A percentile compares a stretch with the other conserved stretches of the same genome.
Conservation (phyloP, 2,329 filamentous ascomycete genomes). For the Stenocarpella maydis region DNA sequence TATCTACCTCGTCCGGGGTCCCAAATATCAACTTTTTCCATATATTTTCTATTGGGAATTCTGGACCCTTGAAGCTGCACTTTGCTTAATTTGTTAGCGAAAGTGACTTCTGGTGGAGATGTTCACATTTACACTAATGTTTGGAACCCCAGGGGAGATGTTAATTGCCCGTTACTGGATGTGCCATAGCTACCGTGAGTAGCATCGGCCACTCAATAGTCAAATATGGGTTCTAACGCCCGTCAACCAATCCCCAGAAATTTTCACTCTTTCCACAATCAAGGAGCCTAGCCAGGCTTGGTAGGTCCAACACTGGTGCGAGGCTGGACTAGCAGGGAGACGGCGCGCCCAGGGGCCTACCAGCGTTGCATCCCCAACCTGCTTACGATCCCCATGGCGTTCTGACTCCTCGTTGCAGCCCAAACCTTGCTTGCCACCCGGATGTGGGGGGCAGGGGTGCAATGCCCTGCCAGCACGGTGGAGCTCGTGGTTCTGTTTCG, state of each 20-base stretch:
- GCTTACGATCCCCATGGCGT: slow-evolving; percentile 19
- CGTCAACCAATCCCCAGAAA: not conserved
- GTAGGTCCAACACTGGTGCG: slow-evolving; percentile 6
- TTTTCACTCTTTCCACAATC: slow-evolving; percentile 15
- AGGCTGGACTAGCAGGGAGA: slow-evolving; percentile 18
- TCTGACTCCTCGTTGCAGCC: not conserved
- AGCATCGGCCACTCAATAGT: not conserved
- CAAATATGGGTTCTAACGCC: too few relatives aligned
- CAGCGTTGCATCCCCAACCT: slow-evolving; percentile 10
- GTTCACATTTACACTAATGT: too few relatives aligned
- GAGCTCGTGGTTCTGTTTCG: slow-evolving; percentile 18
- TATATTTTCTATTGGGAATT: too few relatives aligned
- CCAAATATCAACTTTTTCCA: too few relatives aligned
- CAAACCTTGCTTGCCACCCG: slow-evolving; percentile 27
- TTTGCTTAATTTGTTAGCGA: too few relatives aligned
- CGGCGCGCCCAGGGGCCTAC: slow-evolving; percentile 13
- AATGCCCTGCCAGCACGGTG: not conserved
- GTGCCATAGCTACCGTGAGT: not conserved
- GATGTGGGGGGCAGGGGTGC: slow-evolving; percentile 9
- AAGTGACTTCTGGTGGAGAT: too few relatives aligned
- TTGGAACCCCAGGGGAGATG: too few relatives aligned
- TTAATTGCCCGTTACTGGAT: slow-evolving; percentile 3
- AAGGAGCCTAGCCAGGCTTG: not conserved
- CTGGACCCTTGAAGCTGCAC: too few relatives aligned
- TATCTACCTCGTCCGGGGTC: too few relatives aligned